Conservation (phyloP, 345 rosid species). For the Sapria himalayana region DNA sequence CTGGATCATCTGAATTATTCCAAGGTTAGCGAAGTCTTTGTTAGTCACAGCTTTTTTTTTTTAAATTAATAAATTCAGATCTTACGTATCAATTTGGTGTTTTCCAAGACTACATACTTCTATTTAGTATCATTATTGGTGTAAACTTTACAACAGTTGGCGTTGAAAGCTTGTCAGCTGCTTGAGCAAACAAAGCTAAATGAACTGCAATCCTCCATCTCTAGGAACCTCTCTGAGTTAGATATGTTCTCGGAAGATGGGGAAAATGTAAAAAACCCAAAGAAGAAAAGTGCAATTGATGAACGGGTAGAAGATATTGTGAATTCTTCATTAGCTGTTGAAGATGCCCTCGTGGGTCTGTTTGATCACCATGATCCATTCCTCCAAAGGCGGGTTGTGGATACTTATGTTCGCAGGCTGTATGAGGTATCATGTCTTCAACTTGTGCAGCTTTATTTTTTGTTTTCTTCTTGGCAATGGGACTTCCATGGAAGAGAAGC, state of each 20-base stretch:
- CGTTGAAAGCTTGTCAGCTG: constrained; percentile 85
- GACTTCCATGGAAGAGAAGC: too few relatives aligned
- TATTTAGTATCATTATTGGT: too few relatives aligned
- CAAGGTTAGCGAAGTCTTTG: constrained; percentile 74
- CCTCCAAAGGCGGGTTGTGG: constrained; percentile 94
- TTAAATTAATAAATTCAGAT: too few relatives aligned
- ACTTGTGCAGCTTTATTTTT: constrained; percentile 4
- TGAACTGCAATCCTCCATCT: constrained; percentile 91
- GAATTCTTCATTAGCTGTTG: constrained; percentile 87
- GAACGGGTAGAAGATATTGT: constrained; percentile 97
- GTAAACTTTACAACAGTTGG: too few relatives aligned
- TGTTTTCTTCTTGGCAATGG: constrained; percentile 1
- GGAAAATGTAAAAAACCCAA: constrained; percentile 95
- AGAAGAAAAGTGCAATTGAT: constrained; percentile 91
- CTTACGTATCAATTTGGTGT: too few relatives aligned
- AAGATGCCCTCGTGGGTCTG: constrained; percentile 93
- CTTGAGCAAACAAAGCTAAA: constrained; percentile 94
- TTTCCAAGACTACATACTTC: too few relatives aligned
- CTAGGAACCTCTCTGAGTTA: constrained; percentile 91
- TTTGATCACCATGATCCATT: constrained; percentile 99
- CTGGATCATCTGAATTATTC: constrained; percentile 90
- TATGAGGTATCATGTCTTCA: constrained; percentile 44
- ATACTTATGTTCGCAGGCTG: constrained; percentile 81
- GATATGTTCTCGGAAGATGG: constrained; percentile 99
- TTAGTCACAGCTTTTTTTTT: too few relatives aligned